phyloP scores from a whole-genome alignment of 2,329 filamentous ascomycete species.

The Botrytis porri region DNA sequence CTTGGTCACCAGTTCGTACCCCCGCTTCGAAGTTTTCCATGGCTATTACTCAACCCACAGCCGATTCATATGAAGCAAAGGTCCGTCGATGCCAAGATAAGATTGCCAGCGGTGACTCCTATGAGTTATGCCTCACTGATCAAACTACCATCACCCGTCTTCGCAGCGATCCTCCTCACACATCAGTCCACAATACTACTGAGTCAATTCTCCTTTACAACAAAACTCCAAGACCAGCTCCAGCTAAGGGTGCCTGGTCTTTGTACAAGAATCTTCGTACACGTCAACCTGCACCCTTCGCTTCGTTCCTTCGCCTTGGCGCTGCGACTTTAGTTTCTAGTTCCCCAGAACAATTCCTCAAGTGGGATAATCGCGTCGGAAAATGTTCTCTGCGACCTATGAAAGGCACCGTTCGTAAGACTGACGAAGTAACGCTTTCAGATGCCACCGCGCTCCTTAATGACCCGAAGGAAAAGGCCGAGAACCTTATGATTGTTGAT shows the following conservation, averaged over 20 bases:
- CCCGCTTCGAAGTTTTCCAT: not conserved
- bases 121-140: slow-evolving; percentile 43
- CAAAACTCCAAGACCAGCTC: slow-evolving; percentile 20
- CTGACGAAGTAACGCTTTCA: slow-evolving; percentile 60
- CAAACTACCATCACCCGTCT: slow-evolving; percentile 31
- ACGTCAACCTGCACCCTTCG: slow-evolving; percentile 48
- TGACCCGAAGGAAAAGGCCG: slow-evolving; percentile 84
- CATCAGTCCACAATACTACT: slow-evolving; percentile 10
- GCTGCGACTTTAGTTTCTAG: slow-evolving; percentile 71
- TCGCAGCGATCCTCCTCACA: slow-evolving; percentile 13
- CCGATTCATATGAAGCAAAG: slow-evolving; percentile 38
- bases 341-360: slow-evolving; percentile 86
- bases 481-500: slow-evolving; percentile 98
- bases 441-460: slow-evolving; percentile 71
- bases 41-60: slow-evolving; percentile 30
- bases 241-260: slow-evolving; percentile 30
- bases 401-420: slow-evolving; percentile 93
- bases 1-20: slow-evolving; percentile 16
- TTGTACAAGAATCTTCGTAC: slow-evolving; percentile 36
- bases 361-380: slow-evolving; percentile 55
- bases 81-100: slow-evolving; percentile 39
- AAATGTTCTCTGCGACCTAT: slow-evolving; percentile 82
- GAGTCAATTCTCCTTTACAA: slow-evolving; percentile 20
- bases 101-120: slow-evolving; percentile 42
- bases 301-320: slow-evolving; percentile 73